phyloP scores from a whole-genome alignment of 805 yeast species.

The Saturnispora quitensis region DNA sequence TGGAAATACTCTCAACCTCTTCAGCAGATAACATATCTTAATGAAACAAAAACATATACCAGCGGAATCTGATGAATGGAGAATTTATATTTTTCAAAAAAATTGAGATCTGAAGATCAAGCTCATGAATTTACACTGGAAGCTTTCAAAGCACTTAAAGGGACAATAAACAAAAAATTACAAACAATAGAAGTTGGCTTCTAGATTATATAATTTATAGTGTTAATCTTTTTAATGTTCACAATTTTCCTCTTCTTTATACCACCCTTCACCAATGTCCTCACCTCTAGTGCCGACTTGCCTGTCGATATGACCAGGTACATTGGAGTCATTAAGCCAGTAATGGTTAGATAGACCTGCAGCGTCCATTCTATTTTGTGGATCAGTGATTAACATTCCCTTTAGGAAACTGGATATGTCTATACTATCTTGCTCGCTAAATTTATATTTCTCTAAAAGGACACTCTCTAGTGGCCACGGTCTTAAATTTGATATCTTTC shows the following conservation, averaged over 20 bases:
- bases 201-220: background rate
- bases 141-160: background rate
- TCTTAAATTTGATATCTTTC: constrained; percentile 71
- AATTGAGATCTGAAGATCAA: background rate
- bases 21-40: background rate
- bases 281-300: constrained; percentile 72
- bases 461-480: constrained; percentile 87
- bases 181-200: background rate
- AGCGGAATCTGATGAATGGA: no score
- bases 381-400: constrained; percentile 79
- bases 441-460: constrained; percentile 75
- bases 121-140: background rate
- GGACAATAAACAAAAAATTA: background rate
- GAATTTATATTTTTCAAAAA: no score
- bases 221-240: background rate
- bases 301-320: constrained; percentile 71
- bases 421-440: constrained; percentile 55
- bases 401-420: constrained; percentile 66
- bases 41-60: no score
- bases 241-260: constrained; percentile 40
- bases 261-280: constrained; percentile 86
- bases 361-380: constrained; percentile 82
- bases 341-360: constrained; percentile 89
- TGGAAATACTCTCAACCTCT: constrained; percentile 4
- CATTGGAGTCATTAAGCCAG: constrained; percentile 73